Conservation (phyloP, 352 stramenopile genomes). For the Pythium volutum region DNA sequence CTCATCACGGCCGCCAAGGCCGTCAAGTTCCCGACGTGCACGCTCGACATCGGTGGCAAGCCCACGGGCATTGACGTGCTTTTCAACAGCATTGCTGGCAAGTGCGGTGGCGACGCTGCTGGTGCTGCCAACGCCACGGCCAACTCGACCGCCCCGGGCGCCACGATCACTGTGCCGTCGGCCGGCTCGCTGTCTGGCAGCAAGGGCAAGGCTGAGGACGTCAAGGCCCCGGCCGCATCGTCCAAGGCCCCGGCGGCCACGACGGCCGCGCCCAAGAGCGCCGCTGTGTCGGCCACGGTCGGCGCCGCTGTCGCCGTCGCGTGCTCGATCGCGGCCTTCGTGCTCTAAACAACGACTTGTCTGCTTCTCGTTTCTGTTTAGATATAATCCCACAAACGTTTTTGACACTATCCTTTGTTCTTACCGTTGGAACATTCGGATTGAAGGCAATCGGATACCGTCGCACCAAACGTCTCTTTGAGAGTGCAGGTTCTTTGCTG, state of each 20-base stretch:
- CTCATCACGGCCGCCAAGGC: slow-evolving; percentile 8
- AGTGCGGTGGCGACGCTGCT: slow-evolving; percentile 2
- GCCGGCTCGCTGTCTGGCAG: background rate
- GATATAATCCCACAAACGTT: slow-evolving; percentile 3
- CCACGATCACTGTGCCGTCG: background rate
- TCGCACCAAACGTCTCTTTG: too few species aligned
- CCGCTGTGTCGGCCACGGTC: slow-evolving; percentile 19
- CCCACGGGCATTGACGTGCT: background rate
- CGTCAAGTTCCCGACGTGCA: slow-evolving; percentile 17
- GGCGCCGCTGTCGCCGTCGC: slow-evolving; percentile 22
- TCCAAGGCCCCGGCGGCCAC: slow-evolving; percentile 3
- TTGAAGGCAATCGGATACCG: too few species aligned
- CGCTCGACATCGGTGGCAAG: slow-evolving; percentile 1
- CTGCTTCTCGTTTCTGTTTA: slow-evolving; percentile 1
- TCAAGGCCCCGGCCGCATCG: background rate
- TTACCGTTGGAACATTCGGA: too few species aligned
- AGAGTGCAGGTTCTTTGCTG: too few species aligned
- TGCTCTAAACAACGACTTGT: slow-evolving; percentile 12
- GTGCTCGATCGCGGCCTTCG: slow-evolving; percentile 21
- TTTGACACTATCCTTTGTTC: slow-evolving; percentile 8
- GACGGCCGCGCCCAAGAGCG: slow-evolving; percentile 10
- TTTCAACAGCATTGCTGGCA: slow-evolving; percentile 12
- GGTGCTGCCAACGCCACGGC: background rate
- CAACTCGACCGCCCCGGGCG: slow-evolving; percentile 3
- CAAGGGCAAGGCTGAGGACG: background rate